Conservation (phyloP, 345 rosid species). For the Atalantia buxifolia region DNA sequence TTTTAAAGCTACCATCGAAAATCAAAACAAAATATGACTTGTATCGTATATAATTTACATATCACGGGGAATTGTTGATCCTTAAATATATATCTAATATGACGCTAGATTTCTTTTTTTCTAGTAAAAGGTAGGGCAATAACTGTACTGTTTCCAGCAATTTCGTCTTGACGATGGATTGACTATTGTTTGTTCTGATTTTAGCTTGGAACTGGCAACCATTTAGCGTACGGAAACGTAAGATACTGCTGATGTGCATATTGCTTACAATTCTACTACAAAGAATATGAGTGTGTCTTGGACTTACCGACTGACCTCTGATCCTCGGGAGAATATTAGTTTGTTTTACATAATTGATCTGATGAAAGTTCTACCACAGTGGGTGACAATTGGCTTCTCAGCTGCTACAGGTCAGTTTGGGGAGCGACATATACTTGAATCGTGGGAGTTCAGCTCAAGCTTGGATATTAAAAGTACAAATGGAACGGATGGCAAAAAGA, state of each 20-base stretch:
- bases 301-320: slow-evolving; percentile 13
- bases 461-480: slow-evolving; percentile 1
- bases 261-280: slow-evolving; percentile 30
- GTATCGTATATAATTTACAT: no score
- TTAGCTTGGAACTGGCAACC: no score
- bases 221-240: no score
- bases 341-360: slow-evolving; percentile 31
- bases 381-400: slow-evolving; percentile 36
- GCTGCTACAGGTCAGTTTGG: slow-evolving; percentile 24
- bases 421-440: slow-evolving; percentile 20
- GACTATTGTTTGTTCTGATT: no score
- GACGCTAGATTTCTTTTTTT: no score
- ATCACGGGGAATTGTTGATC: no score
- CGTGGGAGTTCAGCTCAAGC: slow-evolving; percentile 41
- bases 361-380: slow-evolving; percentile 23
- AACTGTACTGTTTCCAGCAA: no score
- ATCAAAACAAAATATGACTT: no score
- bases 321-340: slow-evolving; percentile 15
- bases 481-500: neutral
- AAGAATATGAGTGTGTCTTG: slow-evolving; percentile 33
- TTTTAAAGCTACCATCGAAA: no score
- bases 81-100: no score
- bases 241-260: slow-evolving; percentile 25
- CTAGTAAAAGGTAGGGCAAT: no score
- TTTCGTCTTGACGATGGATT: no score